Evolutionary conservation across 1,284 basidiomycete genomes (phyloP).

Genomic region (Trichosporon faecale): DNA sequence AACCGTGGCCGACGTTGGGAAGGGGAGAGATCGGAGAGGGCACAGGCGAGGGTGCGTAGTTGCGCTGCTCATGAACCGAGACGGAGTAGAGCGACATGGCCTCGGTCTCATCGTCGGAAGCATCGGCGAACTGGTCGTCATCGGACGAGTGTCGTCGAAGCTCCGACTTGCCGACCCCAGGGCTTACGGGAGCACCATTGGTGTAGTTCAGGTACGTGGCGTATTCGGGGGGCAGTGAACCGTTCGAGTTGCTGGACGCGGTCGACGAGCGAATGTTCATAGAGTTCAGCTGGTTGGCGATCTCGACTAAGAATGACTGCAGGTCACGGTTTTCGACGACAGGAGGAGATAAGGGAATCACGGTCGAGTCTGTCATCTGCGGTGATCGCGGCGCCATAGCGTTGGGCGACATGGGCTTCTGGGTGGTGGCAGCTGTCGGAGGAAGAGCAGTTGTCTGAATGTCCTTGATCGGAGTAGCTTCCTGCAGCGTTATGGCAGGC

Average conservation of each 20-base stretch:
- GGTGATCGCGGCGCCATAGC: background rate
- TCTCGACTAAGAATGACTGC: constrained; percentile 60
- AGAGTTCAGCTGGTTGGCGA: constrained; percentile 58
- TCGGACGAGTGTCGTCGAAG: constrained; percentile 20
- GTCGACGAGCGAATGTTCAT: constrained; percentile 55
- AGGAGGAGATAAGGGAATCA: constrained; percentile 47
- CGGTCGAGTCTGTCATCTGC: constrained; percentile 5
- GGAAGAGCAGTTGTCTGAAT: constrained; percentile 11
- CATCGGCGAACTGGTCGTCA: constrained; percentile 57
- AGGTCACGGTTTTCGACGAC: constrained; percentile 56
- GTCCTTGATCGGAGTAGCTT: constrained; percentile 53
- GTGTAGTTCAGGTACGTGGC: constrained; percentile 43
- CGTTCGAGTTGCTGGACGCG: constrained; percentile 49
- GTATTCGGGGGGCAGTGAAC: constrained; percentile 41
- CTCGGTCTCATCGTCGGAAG: constrained; percentile 56
- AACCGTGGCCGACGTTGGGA: constrained; percentile 16
- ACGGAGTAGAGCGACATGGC: constrained; percentile 30
- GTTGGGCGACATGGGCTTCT: constrained; percentile 2
- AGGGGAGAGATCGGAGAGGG: constrained; percentile 25
- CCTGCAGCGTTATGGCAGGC: constrained; percentile 52
- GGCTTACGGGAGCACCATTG: constrained; percentile 14
- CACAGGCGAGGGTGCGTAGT: constrained; percentile 20
- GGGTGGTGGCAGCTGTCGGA: background rate
- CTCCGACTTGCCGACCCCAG: constrained; percentile 21
- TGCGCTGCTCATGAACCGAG: constrained; percentile 27